phyloP scores from a whole-genome alignment of 352 stramenopile species.

The Phytopythium helicoides region DNA sequence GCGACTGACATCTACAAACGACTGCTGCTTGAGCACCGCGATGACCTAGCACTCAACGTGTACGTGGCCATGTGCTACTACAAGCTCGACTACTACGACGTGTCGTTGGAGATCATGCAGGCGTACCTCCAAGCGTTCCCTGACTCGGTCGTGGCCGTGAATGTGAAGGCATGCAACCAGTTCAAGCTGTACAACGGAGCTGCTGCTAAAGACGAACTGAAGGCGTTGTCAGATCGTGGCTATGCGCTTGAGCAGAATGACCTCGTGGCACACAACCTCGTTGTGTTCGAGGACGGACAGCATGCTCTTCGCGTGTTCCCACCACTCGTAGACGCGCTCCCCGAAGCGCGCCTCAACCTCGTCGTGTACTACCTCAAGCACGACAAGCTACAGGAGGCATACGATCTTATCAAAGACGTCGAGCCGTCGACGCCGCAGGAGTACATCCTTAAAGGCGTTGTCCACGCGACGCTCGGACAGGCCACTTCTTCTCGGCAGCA shows the following conservation, averaged over 20 bases:
- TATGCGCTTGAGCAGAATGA: constrained; percentile 91
- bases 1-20: constrained; percentile 97
- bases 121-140: constrained; percentile 93
- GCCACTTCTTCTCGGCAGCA: constrained; percentile 87
- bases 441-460: constrained; percentile 90
- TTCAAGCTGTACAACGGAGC: constrained; percentile 97
- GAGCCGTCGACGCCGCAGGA: constrained; percentile 93
- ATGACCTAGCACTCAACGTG: constrained; percentile 96
- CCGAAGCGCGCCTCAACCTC: constrained; percentile 95
- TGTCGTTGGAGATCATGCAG: constrained; percentile 95
- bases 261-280: constrained; percentile 95
- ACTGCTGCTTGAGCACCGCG: constrained; percentile 93
- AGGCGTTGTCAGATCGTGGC: constrained; percentile 88
- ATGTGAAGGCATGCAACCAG: constrained; percentile 97
- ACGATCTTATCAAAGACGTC: constrained; percentile 94
- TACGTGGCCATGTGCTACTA: constrained; percentile 99
- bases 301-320: constrained; percentile 92
- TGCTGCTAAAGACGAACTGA: constrained; percentile 93
- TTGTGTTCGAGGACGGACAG: constrained; percentile 94
- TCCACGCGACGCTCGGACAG: constrained; percentile 91
- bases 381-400: constrained; percentile 92
- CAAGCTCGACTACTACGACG: constrained; percentile 98
- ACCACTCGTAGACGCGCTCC: constrained; percentile 90
- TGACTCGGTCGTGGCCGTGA: constrained; percentile 91
- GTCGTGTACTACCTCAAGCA: constrained; percentile 93